Percentiles rank a stretch among this genome's conserved stretches.
Evolutionary conservation across 345 rosid species (phyloP).

Genomic region (Mallotus nudiflorus): DNA sequence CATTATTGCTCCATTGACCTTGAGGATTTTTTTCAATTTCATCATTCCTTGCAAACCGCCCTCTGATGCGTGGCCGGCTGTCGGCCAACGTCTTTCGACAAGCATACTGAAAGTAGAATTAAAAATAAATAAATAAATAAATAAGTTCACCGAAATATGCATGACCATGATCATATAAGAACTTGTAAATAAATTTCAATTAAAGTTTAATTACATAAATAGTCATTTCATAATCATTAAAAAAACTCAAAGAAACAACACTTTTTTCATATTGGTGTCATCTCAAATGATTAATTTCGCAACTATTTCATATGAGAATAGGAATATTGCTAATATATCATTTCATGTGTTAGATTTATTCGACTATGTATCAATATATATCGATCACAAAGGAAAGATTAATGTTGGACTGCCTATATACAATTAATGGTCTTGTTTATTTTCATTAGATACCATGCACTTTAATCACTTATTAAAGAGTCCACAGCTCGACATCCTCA

Average conservation of each 20-base stretch:
- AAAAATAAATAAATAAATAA: neutral
- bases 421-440: neutral
- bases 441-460: neutral
- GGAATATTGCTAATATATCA: neutral
- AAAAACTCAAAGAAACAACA: too few species aligned
- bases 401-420: neutral
- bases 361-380: too few species aligned
- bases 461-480: neutral
- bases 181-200: neutral
- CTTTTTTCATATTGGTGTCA: too few species aligned
- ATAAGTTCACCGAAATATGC: neutral
- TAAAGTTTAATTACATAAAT: neutral
- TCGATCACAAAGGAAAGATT: neutral
- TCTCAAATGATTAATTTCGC: too few species aligned
- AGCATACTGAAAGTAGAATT: slow-evolving; percentile 51
- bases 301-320: too few species aligned
- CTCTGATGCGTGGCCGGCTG: slow-evolving; percentile 91
- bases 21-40: slow-evolving; percentile 56
- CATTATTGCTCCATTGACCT: slow-evolving; percentile 41
- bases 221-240: neutral
- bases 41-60: slow-evolving; percentile 86
- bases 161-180: neutral
- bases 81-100: slow-evolving; percentile 98
- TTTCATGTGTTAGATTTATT: neutral
- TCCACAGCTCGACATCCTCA: neutral